These are phyloP conservation scores for Gynandropsis gynandra DNA, from an alignment of 345 rosid species.

Conservation along the genomic window DNA sequence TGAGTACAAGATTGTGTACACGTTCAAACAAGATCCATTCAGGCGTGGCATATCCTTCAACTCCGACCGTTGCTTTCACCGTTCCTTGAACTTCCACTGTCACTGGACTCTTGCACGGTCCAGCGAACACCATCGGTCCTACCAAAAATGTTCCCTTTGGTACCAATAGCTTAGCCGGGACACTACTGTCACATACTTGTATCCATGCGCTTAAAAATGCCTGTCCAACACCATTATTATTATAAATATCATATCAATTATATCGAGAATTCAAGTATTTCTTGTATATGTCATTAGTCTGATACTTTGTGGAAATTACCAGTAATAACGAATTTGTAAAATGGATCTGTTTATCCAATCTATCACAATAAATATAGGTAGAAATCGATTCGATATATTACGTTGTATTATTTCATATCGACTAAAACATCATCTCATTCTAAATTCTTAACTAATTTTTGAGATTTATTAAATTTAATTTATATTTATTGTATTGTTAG, in stretches of 20 bases:
- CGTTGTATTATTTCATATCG: too few relatives aligned
- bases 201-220: conserved; percentile 49
- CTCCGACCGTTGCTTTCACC: too few relatives aligned
- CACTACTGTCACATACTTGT: conserved; percentile 35
- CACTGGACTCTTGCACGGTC: conserved; percentile 47
- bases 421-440: too few relatives aligned
- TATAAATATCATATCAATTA: neutral
- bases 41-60: conserved; percentile 23
- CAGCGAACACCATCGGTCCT: conserved; percentile 42
- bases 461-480: too few relatives aligned
- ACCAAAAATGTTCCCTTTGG: conserved; percentile 40
- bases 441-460: too few relatives aligned
- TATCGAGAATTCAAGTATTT: neutral
- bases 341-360: too few relatives aligned
- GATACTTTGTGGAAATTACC: too few relatives aligned
- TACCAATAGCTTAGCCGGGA: conserved; percentile 40
- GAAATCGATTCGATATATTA: too few relatives aligned
- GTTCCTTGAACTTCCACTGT: conserved; percentile 33
- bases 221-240: conserved; percentile 20
- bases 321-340: too few relatives aligned
- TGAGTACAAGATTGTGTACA: conserved; percentile 36
- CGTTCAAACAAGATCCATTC: conserved; percentile 46
- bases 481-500: too few relatives aligned
- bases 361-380: too few relatives aligned
- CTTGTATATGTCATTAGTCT: too few relatives aligned